Percentiles rank a stretch among this genome's conserved stretches.
Conservation (phyloP, 176 grass and related monocot species). For the Cocos nucifera region DNA sequence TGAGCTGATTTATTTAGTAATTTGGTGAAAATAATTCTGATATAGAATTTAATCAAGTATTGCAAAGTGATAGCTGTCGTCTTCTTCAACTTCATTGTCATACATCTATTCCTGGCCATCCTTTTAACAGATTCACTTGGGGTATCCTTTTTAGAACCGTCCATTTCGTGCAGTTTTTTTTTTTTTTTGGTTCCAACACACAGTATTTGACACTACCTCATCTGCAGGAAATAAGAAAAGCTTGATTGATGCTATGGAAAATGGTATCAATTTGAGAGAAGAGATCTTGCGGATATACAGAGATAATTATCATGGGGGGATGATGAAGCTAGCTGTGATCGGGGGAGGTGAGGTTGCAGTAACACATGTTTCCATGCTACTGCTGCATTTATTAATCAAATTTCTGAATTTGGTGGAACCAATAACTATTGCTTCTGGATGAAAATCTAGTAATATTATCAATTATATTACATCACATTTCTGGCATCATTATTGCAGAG, state of each 20-base stretch:
- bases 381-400: too few species aligned
- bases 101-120: constrained; percentile 61
- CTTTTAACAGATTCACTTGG: constrained; percentile 93
- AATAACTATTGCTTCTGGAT: too few species aligned
- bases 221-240: constrained; percentile 92
- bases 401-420: too few species aligned
- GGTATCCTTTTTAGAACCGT: constrained; percentile 44
- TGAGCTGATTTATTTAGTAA: not conserved
- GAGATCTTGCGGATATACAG: constrained; percentile 78
- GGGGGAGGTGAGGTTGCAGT: constrained; percentile 56
- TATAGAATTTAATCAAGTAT: constrained; percentile 85
- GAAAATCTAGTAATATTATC: too few species aligned
- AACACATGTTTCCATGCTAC: too few species aligned
- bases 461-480: too few species aligned
- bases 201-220: not conserved
- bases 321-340: constrained; percentile 89
- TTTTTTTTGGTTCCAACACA: not conserved
- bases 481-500: constrained; percentile 46
- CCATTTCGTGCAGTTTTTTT: not conserved
- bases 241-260: constrained; percentile 69
- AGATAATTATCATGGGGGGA: constrained; percentile 70
- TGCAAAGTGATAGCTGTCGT: constrained; percentile 79
- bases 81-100: constrained; percentile 86
- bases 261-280: constrained; percentile 81
- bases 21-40: constrained; percentile 1